Base-by-base conservation (phyloP, 768 basidiomycete species). In the Lactifluus volemus region DNA sequence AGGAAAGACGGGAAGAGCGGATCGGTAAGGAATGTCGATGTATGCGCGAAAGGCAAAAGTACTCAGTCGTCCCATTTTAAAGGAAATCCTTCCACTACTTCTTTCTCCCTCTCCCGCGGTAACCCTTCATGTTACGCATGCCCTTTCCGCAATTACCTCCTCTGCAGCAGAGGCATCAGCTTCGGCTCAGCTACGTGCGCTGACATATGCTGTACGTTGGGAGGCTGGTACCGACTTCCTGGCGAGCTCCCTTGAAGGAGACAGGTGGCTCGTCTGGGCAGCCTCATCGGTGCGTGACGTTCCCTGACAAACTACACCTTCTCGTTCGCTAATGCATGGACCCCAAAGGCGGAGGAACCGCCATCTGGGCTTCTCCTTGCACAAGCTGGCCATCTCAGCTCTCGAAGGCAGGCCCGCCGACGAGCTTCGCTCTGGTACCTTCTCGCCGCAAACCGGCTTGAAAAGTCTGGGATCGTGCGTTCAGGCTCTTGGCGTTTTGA, bases 1-100 rank as follows among this genome's bases (percentile, higher is more conserved):
- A 78, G 91, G 52, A 93, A 93, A 70, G 95, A 98, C 61, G 82
- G 82, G 47, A 93, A 90, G 69, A 85, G 86, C 39, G 95, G 95
- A 47, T 89, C 88, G 32, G 92, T 95, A 73, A 65, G 84, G 77
- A 17, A 57, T 19, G 15, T 58, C 14, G 9, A 44, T n/a, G 34
- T 55, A 32, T 36, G 29, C 42, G 49, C 49, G 49, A 48, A 47
- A 41, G 44, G 55, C 55, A 48, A 60, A 14, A 29, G 45, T 21
- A 61, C 21, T 60, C 58, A 48, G 53, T 11, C 50, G n/a, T 34
- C 25, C 42, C 29, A 8, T 30, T 45, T 19, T 36, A 15, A 67
- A 94, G 92, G 93, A 98, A 65, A 85, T 97, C 49, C 76, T 93
- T 29, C 89, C 91, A 0, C 65, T 93, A 3, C 70, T 93, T 8